Evolutionary conservation across 2,329 filamentous ascomycete species (phyloP), one percentile per base, ranked within the genome.

Genomic region (Colletotrichum sp.): DNA sequence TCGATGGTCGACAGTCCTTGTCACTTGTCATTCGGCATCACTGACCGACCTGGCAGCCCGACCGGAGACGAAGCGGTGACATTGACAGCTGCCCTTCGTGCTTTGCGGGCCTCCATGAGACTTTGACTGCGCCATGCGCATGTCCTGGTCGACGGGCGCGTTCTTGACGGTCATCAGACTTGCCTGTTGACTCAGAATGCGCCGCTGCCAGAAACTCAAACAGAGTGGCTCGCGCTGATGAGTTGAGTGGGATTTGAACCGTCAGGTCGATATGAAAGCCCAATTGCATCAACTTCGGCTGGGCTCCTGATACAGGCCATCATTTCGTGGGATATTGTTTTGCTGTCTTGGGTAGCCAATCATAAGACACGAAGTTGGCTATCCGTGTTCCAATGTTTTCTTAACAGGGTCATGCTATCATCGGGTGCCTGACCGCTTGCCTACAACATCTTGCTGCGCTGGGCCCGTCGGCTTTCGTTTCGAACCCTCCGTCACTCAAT

Each of bases 261-360:
- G n/a, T 32, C n/a, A 73, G 34, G 5, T 24, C 34, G 21, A 59
- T 59, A 73, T 68, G 69, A 72, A 60, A 57, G 18, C 55, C 24
- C 39, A 52, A 67, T 43, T 24, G 26, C 60, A 36, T 57, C 30
- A 26, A 36, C 34, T 28, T 48, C 64, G 55, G 32, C 70, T 28
- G 26, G 57, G 43, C 24, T 73, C 69, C 70, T 75, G 69, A 64
- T 73, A 64, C 73, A 73, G 55, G 57, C 36, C 70, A 48, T 73
- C 73, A 75, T 75, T 75, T 75, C 73, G 57, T 68, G 63, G 39
- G 73, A 75, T 73, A 72, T 75, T 75, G 64, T 75, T 73, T 64
- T 57, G 70, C 34, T 59, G 36, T 30, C 32, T 21, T 18, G 30
- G 21, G 43, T 30, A 18, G 39, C 73, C 70, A 75, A 75, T 73